Percentiles rank a stretch among this genome's conserved stretches.
Evolutionary conservation across 768 basidiomycete genomes (phyloP).

Genomic region (Trametes coccinea): DNA sequence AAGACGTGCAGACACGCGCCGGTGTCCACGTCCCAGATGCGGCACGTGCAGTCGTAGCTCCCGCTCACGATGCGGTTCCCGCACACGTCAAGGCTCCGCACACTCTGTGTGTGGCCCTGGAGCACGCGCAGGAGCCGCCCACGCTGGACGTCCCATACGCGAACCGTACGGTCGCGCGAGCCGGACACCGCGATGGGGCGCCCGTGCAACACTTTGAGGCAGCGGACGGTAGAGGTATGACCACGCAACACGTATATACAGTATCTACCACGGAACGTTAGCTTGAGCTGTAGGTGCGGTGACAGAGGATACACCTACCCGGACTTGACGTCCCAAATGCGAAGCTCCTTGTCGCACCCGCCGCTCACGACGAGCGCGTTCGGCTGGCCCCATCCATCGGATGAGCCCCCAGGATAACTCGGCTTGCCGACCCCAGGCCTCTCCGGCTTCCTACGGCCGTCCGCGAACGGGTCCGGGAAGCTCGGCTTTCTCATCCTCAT

Average conservation of each 20-base stretch:
- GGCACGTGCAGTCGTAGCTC: conserved; percentile 87
- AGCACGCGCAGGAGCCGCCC: conserved; percentile 69
- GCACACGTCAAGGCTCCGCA: conserved; percentile 86
- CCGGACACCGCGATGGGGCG: conserved; percentile 89
- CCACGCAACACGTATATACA: conserved; percentile 81
- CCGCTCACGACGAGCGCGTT: conserved; percentile 84
- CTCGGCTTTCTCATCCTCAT: neutral
- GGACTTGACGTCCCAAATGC: conserved; percentile 87
- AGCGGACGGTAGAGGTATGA: conserved; percentile 89
- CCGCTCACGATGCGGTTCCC: conserved; percentile 86
- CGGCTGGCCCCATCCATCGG: conserved; percentile 88
- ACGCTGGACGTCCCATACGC: conserved; percentile 91
- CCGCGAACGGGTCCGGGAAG: conserved; percentile 16
- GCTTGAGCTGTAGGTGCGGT: neutral
- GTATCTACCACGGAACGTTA: conserved; percentile 35
- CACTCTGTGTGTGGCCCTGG: conserved; percentile 76
- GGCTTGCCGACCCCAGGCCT: conserved; percentile 17
- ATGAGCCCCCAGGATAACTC: conserved; percentile 33
- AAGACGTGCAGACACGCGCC: conserved; percentile 85
- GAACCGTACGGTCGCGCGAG: conserved; percentile 80
- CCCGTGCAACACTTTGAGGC: conserved; percentile 83
- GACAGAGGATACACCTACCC: conserved; percentile 53
- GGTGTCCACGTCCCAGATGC: conserved; percentile 91
- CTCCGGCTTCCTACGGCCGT: conserved; percentile 3
- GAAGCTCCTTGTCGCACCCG: conserved; percentile 89